Evolutionary conservation across 768 basidiomycete species (phyloP), one percentile per base, ranked within the genome.

Genomic region (Rickenella mellea): DNA sequence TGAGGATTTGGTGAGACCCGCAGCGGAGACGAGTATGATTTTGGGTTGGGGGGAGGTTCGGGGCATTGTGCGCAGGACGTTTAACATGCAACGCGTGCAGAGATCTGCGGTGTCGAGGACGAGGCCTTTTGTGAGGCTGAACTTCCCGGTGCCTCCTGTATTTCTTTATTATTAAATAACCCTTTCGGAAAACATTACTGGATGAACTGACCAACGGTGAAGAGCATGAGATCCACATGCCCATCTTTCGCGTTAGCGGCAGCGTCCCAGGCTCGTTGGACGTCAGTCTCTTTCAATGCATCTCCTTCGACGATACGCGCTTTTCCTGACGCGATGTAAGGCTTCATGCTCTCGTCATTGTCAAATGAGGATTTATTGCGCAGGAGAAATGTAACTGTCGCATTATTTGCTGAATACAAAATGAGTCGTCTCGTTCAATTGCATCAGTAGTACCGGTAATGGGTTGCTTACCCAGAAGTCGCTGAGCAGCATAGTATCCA

Each of bases 361-460:
- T 80, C 76, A 48, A 84, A 83, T 4, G 66, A 64, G 7, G 59
- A 47, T 0, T 69, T 59, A 14, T 62, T 66, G 24, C 83, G 73
- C 27, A 84, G 65, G 10, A 83, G 65, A 50, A 79, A 83, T 0
- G 79, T 80, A 0, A 83, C 75, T 2, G 67, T 75, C 3, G 72
- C 65, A 28, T 81, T 80, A 39, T 66, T 57, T 5, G 63, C 82
- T 83, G 50, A 22, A 37, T 35, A 31, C n/a, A 19, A 21, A 22
- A 20, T 22, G 29, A 37, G 42, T 21, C n/a, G 22, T 20, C 24
- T 25, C 17, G 14, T 6, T 8, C 2, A 26, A 22, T 9, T 15
- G 24, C 7, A 21, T 10, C 11, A 15, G 20, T 26, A 19, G 35
- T 26, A 33, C 3, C n/a, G 22, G 15, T 27, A n/a, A n/a, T n/a